Base-by-base conservation (phyloP, 2,329 filamentous ascomycete genomes). In the Aspergillus terreus region DNA sequence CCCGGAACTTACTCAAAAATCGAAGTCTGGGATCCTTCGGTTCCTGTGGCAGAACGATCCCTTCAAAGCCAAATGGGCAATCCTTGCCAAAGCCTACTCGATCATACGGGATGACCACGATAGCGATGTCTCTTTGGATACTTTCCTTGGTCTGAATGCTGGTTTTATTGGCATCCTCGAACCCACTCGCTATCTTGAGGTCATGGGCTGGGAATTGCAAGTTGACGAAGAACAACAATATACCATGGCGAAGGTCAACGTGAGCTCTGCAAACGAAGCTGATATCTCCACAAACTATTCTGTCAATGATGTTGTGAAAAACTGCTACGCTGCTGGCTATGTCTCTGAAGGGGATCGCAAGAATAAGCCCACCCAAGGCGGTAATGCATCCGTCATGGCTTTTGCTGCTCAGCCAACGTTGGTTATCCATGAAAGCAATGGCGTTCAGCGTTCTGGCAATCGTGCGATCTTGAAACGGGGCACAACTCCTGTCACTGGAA, bases 81-180 rank as follows among this genome's bases (percentile, higher is more conserved):
- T 82, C 53, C 64, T 82, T 51, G 76, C 78, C 44, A 80, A 80
- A 60, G 77, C 79, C 15, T 83, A 80, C 71, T 82, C 79, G 30
- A 72, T 75, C 53, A 70, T 81, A 44, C 75, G 79, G 44, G 79
- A 82, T 58, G 68, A 75, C 42, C 76, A 78, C 59, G 76, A 76
- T 55, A 64, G 69, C 19, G 68, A 73, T 30, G 72, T 78, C 21
- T 69, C 75, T 42, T 68, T 82, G 35, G 71, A 77, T 44, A 63
- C 69, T 9, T 82, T 80, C 64, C 69, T 82, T 43, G 54, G 57
- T 14, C 57, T 78, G 52, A 73, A 71, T 44, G 75, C 74, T 51
- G 72, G 74, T 42, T 64, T 74, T 48, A 76, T 82, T 63, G 71
- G 73, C 21, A 69, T 82, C 49, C 63, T 78, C 45, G 60, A 70